Evolutionary conservation across 1,284 basidiomycete genomes (phyloP), one percentile per base, ranked within the genome.

Genomic region (Neonothopanus nambi): DNA sequence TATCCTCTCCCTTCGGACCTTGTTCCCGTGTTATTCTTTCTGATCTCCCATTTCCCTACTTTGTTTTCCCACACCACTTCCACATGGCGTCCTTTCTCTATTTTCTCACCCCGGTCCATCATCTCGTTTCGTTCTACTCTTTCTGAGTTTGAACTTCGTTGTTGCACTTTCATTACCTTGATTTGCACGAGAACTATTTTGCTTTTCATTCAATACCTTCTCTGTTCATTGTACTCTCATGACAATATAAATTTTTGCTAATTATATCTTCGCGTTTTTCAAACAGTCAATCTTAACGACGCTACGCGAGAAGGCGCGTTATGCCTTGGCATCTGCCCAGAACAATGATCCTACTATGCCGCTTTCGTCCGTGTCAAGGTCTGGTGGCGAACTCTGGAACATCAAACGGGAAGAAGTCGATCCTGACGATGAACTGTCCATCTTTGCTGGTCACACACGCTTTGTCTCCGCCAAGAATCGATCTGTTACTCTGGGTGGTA

Each of bases 381-480:
- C 69, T n/a, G 62, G 72, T 3, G 71, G 70, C 9, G 73, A 73
- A 20, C 63, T 72, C 6, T 80, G 77, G 79, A 67, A 68, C 26
- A 65, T 79, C 49, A 77, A 79, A 26, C 70, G 70, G 48, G 72
- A 72, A 17, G 72, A 77, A 33, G 63, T 57, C 3, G 77, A 77
- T 35, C 64, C 58, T 4, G 77, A 81, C 5, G 85, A 86, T 54
- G 85, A 85, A 45, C 69, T 87, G 7, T 70, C 77, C 0, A 82
- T 87, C 38, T 80, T 84, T 59, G 80, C 82, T 3, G 84, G 84
- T 2, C 78, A 78, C 54, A 81, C 79, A 0, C 74, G 80, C 12
- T 77, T 86, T 45, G 75, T 85, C 9, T 77, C 75, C 26, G 61
- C 68, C 41, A 70, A 66, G 61, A 67, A 67, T 50, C 50, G 35